These are phyloP conservation scores for Truncatella angustata DNA, from an alignment of 2,329 filamentous ascomycete species.

Conservation along the genomic window DNA sequence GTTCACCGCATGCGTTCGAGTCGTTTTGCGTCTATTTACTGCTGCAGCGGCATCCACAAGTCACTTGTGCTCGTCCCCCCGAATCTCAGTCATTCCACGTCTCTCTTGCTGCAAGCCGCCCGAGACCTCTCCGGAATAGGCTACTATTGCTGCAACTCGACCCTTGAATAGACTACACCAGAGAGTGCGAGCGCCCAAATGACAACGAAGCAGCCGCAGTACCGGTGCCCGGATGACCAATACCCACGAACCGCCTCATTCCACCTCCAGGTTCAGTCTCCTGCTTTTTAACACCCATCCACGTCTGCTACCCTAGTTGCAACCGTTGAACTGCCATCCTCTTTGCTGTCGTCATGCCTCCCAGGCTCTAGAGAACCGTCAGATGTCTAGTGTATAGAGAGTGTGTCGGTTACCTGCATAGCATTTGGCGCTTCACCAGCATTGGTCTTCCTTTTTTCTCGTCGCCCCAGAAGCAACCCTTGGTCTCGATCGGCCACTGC, in stretches of 20 bases:
- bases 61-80: not conserved
- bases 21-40: constrained; percentile 2
- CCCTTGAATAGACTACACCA: not conserved
- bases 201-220: constrained; percentile 14
- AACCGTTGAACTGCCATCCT: not conserved
- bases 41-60: not conserved
- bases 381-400: constrained; percentile 6
- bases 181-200: constrained; percentile 10
- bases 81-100: constrained; percentile 4
- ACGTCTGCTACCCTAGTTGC: constrained; percentile 10
- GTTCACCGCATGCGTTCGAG: constrained; percentile 13
- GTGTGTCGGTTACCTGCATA: constrained; percentile 18
- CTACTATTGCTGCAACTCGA: not conserved
- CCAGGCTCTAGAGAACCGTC: no score
- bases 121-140: not conserved
- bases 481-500: no score
- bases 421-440: constrained; percentile 15
- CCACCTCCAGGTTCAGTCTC: constrained; percentile 1
- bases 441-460: constrained; percentile 3
- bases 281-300: not conserved
- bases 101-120: not conserved
- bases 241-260: constrained; percentile 20
- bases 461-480: constrained; percentile 10
- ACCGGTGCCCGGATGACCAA: constrained; percentile 18
- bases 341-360: no score